A percentile compares a stretch with the other conserved stretches of the same genome.
Evolutionary conservation across 2,329 filamentous ascomycete genomes (phyloP).

Genomic region (Trichophyton mentagrophytes): DNA sequence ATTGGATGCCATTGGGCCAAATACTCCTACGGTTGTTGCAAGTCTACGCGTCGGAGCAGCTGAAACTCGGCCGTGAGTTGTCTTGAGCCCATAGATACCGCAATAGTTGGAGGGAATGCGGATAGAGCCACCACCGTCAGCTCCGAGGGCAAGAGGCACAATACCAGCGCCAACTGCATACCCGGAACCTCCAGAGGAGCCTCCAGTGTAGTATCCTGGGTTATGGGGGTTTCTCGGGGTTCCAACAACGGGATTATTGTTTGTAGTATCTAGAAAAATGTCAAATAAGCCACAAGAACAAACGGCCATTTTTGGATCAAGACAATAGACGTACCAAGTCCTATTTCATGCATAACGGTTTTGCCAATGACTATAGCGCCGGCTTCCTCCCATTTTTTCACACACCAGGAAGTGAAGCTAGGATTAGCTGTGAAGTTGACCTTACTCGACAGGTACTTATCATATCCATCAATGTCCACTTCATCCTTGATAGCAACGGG

Average conservation of each 20-base stretch:
- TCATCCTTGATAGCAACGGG: slow-evolving; percentile 80
- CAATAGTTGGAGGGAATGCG: slow-evolving; percentile 65
- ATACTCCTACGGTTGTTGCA: slow-evolving; percentile 51
- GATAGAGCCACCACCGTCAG: slow-evolving; percentile 63
- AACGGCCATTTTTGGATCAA: slow-evolving; percentile 16
- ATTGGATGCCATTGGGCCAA: slow-evolving; percentile 62
- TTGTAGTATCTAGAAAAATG: slow-evolving; percentile 51
- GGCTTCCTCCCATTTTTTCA: slow-evolving; percentile 56
- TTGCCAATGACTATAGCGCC: slow-evolving; percentile 67
- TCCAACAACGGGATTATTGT: slow-evolving; percentile 63
- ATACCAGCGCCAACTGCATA: slow-evolving; percentile 59
- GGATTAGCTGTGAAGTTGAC: slow-evolving; percentile 42
- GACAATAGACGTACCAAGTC: slow-evolving; percentile 39
- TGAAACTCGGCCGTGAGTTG: slow-evolving; percentile 58
- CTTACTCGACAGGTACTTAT: slow-evolving; percentile 51
- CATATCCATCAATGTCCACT: slow-evolving; percentile 56
- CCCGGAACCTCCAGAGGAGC: slow-evolving; percentile 64
- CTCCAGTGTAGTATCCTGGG: slow-evolving; percentile 62
- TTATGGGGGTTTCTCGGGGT: slow-evolving; percentile 71
- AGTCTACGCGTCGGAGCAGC: slow-evolving; percentile 46
- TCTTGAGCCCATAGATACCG: slow-evolving; percentile 70
- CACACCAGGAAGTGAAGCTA: slow-evolving; percentile 54
- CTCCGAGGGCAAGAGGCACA: slow-evolving; percentile 58
- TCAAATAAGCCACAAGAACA: background rate
- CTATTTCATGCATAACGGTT: slow-evolving; percentile 68